Base-by-base conservation (phyloP, 1,139 yeast species). In the Kodamaea derodonti region DNA sequence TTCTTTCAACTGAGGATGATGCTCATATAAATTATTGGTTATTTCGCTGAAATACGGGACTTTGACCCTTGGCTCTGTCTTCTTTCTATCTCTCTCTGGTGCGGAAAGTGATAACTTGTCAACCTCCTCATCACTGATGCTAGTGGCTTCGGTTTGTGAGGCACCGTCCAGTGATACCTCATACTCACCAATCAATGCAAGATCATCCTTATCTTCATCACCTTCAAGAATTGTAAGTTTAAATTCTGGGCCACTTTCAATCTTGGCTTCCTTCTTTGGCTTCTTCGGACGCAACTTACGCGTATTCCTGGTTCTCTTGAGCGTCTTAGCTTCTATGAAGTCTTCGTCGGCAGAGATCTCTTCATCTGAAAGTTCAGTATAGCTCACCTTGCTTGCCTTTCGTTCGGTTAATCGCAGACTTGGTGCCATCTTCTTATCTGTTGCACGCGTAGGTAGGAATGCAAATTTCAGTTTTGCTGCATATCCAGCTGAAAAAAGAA, bases 1-100 rank as follows among this genome's bases (percentile, higher is more conserved):
- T 29, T 75, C 77, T 41, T 72, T 70, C 34, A 92, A 65, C 34
- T 84, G 79, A 0, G 96, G 96, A 54, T 92, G 97, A 36, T 76
- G 67, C 30, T 76, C 83, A 49, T 71, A 84, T 20, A 92, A 64
- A 40, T 72, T 75, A 27, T 67, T 69, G 2, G 95, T 85, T 47
- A 75, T 70, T 36, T 90, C 62, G 31, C 81, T 77, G 56, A 74
- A 82, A 28, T 81, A 80, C 0, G 90, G 79, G 3, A 82, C 62
- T 51, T 81, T 82, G 3, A 80, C 80, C 43, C 74, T 73, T 3
- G 69, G 64, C 30, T 57, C 62, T 43, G 64, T 65, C 54, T 63
- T 69, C 50, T 62, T 62, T 24, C 51, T 46, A 8, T 58, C 49
- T 24, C 53, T 46, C 20, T 43, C 39, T 25, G 44, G 43, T 9